A percentile compares a stretch with the other conserved stretches of the same genome.
These are phyloP conservation scores for Lipomyces kockii DNA, from an alignment of 805 yeast genomes.

Conservation along the genomic window DNA sequence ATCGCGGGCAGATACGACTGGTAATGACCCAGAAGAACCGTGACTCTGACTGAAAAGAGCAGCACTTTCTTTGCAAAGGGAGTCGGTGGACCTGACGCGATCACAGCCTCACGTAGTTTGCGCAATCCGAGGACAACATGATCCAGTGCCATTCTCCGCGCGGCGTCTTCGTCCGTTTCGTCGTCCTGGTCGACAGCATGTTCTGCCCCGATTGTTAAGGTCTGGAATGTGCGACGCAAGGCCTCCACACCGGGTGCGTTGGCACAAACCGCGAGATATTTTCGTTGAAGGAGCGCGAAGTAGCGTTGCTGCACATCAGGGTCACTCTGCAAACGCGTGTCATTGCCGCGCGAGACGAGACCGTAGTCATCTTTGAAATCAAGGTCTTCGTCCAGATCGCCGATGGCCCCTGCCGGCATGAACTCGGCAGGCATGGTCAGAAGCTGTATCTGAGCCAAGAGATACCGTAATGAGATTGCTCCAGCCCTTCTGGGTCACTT, in stretches of 20 bases:
- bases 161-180: constrained; percentile 13
- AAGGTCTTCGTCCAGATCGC: background rate
- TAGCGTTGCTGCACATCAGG: constrained; percentile 24
- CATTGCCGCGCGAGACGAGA: constrained; percentile 33
- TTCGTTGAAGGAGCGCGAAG: constrained; percentile 29
- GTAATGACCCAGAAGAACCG: constrained; percentile 54
- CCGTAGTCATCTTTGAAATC: constrained; percentile 29
- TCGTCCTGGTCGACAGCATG: constrained; percentile 5
- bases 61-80: constrained; percentile 54
- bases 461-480: background rate
- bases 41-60: constrained; percentile 53
- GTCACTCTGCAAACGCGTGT: constrained; percentile 24
- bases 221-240: constrained; percentile 23
- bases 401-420: background rate
- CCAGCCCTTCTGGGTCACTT: too few species aligned
- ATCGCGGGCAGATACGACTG: constrained; percentile 62
- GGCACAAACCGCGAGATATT: constrained; percentile 25
- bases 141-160: constrained; percentile 13
- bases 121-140: constrained; percentile 30
- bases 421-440: background rate
- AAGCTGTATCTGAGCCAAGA: background rate
- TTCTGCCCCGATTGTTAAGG: constrained; percentile 1
- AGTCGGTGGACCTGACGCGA: constrained; percentile 44
- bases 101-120: constrained; percentile 61
- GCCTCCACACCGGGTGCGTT: constrained; percentile 21